Conservation (phyloP, 2,329 filamentous ascomycete genomes). For the Albifimbria verrucaria region DNA sequence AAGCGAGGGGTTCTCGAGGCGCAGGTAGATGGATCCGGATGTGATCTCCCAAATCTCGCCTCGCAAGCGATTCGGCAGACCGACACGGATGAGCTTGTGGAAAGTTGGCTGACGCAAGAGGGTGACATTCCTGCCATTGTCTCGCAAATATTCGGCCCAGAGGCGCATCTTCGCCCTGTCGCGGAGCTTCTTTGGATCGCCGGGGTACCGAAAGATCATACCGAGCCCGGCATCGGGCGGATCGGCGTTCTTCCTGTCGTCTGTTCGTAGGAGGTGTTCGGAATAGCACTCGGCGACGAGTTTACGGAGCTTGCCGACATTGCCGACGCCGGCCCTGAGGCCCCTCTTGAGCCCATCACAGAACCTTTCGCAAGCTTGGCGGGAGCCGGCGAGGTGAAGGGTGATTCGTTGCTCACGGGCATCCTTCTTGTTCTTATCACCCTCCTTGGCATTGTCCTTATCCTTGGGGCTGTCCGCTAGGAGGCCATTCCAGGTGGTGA, state of each 20-base stretch:
- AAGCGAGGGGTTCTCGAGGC: constrained; percentile 79
- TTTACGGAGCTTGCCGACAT: constrained; percentile 77
- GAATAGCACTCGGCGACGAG: constrained; percentile 88
- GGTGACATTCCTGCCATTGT: constrained; percentile 91
- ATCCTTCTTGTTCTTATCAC: constrained; percentile 39
- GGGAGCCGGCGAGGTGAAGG: constrained; percentile 83
- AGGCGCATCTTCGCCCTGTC: constrained; percentile 96
- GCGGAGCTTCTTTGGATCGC: constrained; percentile 87
- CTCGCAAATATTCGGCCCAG: constrained; percentile 94
- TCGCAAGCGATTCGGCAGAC: constrained; percentile 85
- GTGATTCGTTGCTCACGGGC: constrained; percentile 78
- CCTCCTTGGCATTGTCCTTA: constrained; percentile 30
- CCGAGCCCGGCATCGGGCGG: constrained; percentile 88
- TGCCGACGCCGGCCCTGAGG: constrained; percentile 79
- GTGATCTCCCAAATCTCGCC: constrained; percentile 96
- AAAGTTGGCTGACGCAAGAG: constrained; percentile 94
- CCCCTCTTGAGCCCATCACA: constrained; percentile 94
- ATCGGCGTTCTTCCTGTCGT: constrained; percentile 54
- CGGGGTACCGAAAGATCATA: constrained; percentile 89
- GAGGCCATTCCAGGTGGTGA: constrained; percentile 90
- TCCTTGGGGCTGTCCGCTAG: constrained; percentile 54
- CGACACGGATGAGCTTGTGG: constrained; percentile 94
- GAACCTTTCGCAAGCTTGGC: constrained; percentile 88
- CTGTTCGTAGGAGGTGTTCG: constrained; percentile 69
- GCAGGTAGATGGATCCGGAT: constrained; percentile 84